These are phyloP conservation scores for Trichosporon sp. DNA, from an alignment of 1,284 basidiomycete species.

Conservation along the genomic window DNA sequence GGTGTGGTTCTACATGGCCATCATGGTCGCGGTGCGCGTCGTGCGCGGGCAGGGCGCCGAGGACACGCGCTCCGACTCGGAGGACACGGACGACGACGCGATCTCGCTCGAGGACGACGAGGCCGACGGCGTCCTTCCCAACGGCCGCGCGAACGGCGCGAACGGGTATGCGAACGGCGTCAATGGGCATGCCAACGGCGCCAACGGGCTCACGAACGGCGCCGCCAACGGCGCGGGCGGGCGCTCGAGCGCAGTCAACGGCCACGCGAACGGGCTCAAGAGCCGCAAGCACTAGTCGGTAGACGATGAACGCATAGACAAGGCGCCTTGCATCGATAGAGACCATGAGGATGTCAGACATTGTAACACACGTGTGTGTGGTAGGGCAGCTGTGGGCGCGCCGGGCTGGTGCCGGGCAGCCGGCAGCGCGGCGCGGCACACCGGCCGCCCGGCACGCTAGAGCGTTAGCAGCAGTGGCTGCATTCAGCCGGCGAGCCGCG, in stretches of 20 bases:
- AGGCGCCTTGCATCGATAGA: not conserved
- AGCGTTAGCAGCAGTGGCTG: not conserved
- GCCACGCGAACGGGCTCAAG: conserved; percentile 11
- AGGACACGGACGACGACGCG: conserved; percentile 44
- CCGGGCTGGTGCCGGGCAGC: not conserved
- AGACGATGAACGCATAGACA: not conserved
- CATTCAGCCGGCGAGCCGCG: not conserved
- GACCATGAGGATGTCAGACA: not conserved
- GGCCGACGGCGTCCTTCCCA: conserved; percentile 5
- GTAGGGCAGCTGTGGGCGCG: not conserved
- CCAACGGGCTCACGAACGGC: conserved; percentile 5
- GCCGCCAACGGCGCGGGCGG: not conserved
- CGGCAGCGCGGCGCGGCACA: too few relatives aligned
- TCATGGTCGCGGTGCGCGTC: conserved; percentile 73
- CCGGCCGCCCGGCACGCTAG: not conserved
- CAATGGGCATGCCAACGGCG: not conserved
- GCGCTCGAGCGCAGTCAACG: conserved; percentile 3
- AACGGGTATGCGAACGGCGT: conserved; percentile 13
- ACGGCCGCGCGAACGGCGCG: conserved; percentile 5
- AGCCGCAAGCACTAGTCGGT: conserved; percentile 2
- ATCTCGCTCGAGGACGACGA: conserved; percentile 15
- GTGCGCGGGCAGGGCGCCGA: conserved; percentile 71
- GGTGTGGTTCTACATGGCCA: conserved; percentile 82
- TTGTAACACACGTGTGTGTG: not conserved
- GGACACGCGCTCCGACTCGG: conserved; percentile 81